Evolutionary conservation across 2,329 filamentous ascomycete species (phyloP).

Genomic region (Knoxdaviesia proteae): DNA sequence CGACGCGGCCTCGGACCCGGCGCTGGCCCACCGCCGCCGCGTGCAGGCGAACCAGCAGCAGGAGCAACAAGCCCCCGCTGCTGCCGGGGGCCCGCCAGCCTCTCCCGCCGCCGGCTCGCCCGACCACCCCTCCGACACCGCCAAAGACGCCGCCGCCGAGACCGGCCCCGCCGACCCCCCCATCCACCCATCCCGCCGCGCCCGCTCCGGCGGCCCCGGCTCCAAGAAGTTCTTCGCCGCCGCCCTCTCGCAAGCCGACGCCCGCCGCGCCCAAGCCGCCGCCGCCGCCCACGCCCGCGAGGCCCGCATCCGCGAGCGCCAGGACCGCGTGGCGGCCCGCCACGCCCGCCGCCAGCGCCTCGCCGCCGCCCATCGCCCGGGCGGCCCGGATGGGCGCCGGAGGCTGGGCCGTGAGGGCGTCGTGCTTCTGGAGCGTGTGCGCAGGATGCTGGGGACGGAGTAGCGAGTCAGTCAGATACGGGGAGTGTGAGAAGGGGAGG

Average conservation of each 20-base stretch:
- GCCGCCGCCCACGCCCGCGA: conserved; percentile 13
- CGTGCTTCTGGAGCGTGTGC: conserved; percentile 49
- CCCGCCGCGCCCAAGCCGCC: conserved; percentile 14
- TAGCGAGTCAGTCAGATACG: no score
- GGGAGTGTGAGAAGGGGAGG: no score
- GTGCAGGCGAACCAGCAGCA: neutral
- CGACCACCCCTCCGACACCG: conserved; percentile 1
- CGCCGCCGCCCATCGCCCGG: conserved; percentile 42
- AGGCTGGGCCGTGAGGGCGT: conserved; percentile 57
- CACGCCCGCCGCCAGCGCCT: conserved; percentile 37
- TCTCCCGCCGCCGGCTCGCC: neutral
- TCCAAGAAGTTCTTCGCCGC: conserved; percentile 2
- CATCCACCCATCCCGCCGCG: neutral
- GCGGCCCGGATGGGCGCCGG: conserved; percentile 39
- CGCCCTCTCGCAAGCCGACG: neutral
- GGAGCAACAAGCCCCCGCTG: neutral
- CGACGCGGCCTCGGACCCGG: conserved; percentile 2
- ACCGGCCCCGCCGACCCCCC: conserved; percentile 8
- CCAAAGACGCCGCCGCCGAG: neutral
- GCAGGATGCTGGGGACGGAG: conserved; percentile 33
- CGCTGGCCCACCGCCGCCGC: conserved; percentile 12
- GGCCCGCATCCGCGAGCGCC: conserved; percentile 29
- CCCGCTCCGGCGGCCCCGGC: neutral
- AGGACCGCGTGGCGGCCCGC: conserved; percentile 36
- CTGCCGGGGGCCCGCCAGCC: neutral